A percentile compares a stretch with the other conserved stretches of the same genome.
Evolutionary conservation across 2,329 filamentous ascomycete species (phyloP).

Genomic region (Colletotrichum sp.): DNA sequence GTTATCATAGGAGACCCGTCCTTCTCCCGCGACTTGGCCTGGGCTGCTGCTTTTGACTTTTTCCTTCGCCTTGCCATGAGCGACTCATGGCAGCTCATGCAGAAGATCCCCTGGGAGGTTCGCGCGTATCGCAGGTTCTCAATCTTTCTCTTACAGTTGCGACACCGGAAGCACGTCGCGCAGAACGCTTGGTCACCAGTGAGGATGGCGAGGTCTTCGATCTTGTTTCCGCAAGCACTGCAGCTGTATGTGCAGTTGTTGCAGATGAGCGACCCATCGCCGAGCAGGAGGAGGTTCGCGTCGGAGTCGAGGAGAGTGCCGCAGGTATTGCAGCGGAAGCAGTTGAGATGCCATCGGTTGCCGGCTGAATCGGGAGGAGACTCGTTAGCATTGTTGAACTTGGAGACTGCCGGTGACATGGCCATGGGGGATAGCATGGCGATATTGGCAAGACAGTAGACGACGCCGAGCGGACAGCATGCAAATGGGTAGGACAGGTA

Average conservation of each 20-base stretch:
- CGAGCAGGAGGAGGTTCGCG: constrained; percentile 94
- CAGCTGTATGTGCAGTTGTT: constrained; percentile 99
- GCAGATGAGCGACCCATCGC: constrained; percentile 97
- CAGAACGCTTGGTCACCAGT: constrained; percentile 98
- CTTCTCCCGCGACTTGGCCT: constrained; percentile 67
- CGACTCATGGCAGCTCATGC: constrained; percentile 98
- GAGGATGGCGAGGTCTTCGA: constrained; percentile 95
- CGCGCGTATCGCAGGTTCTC: constrained; percentile 97
- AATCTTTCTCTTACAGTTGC: constrained; percentile 98
- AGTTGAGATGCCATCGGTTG: constrained; percentile 98
- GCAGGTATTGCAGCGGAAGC: constrained; percentile 97
- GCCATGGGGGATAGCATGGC: constrained; percentile 9
- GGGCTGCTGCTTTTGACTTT: constrained; percentile 74
- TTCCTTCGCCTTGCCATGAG: constrained; percentile 93
- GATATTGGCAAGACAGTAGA: neutral
- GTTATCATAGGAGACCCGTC: constrained; percentile 71
- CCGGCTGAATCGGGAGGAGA: constrained; percentile 62
- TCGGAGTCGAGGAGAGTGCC: constrained; percentile 96
- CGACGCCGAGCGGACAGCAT: neutral
- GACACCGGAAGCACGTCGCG: constrained; percentile 93
- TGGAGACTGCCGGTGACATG: constrained; percentile 20
- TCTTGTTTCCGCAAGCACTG: constrained; percentile 95
- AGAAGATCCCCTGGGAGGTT: constrained; percentile 98
- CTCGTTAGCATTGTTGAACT: constrained; percentile 28
- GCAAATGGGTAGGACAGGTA: neutral